Base-by-base conservation (phyloP, 495 filamentous ascomycete species). In the Evernia prunastri region DNA sequence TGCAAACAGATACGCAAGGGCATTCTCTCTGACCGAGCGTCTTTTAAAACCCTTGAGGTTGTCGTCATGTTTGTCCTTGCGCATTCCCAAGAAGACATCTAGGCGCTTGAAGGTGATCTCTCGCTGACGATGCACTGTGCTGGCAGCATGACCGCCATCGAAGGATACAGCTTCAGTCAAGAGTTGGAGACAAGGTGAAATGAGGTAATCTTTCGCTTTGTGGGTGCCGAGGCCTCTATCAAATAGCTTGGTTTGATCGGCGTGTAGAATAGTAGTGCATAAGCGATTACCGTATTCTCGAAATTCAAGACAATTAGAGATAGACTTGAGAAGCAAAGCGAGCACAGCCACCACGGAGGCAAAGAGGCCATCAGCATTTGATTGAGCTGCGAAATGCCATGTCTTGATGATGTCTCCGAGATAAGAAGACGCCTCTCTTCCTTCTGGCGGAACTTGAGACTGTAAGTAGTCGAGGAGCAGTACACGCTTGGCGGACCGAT, bases 181-280 rank as follows among this genome's bases (percentile, higher is more conserved):
- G 56, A 97, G 78, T 63, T 91, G 82, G 53, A 97, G 73, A 49
- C 86, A 89, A 0, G 92, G 90, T 4, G 88, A 91, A 64, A 97
- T 92, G 47, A 96, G 77, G 75, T 89, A 88, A 42, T 92, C 88
- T 69, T 93, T 96, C 4, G 81, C 77, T 71, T 88, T 90, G 4
- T 84, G 82, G 6, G 88, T 85, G 3, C 85, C 86, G 60, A 96
- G 71, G 54, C 87, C 88, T 61, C 86, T 83, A 40, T 86, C 83
- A 39, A 96, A 78, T 15, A 93, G 77, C 63, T 87, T 84, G 56
- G 89, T 77, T 60, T 92, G 87, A 11, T 85, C 82, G 68, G 86
- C 87, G 63, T 89, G 85, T 43, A 96, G 73, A 36, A 96, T 71
- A 47, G 86, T 84, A 65, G 87, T 84, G 76, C 90, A 89, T 33